Evolutionary conservation across 2,329 filamentous ascomycete genomes (phyloP), one percentile per base, ranked within the genome.

Genomic region (Myriosclerotinia duriaeana): DNA sequence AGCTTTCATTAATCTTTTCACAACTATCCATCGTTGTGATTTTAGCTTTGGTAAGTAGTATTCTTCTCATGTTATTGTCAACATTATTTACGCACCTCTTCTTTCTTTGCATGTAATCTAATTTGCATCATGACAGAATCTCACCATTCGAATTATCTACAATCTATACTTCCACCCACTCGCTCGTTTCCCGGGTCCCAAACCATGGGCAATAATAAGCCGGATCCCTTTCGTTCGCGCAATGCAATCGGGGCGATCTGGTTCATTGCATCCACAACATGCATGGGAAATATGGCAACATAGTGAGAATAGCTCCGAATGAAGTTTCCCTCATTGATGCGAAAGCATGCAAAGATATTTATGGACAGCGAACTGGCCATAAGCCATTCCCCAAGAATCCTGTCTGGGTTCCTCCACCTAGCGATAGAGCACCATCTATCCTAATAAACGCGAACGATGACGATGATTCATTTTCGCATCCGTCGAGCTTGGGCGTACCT

Each of bases 151-250:
- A 59, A 30, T 38, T 20, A 63, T 67, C 54, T 70, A 71, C 56
- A 66, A 69, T 36, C 17, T 69, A 5, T 67, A 56, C 26, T 71
- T 72, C 44, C 76, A 78, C 53, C 77, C 75, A 5, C 68, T 75
- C 6, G 69, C 72, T 9, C 72, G 72, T 36, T 77, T 73, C 63
- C 75, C 75, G 2, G 76, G 77, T 1, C 77, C 77, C 0, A 71
- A 67, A 34, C 38, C 59, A 20, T 68, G 66, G 34, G 69, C 72
- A 15, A 55, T n/a, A 22, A n/a, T n/a, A 22, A n/a, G 62, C n/a
- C 53, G 65, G 14, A 64, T 69, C 14, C 68, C 68, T 4, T 58
- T 30, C 48, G 40, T 61, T 15, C 38, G 53, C 12, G 22, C 40
- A 8, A 53, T 53, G 2, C 36, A 67, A 22, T 34, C 48, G 15